A percentile compares a stretch with the other conserved stretches of the same genome.
phyloP scores from a whole-genome alignment of 805 yeast genomes.

The Brettanomyces bruxellensis region DNA sequence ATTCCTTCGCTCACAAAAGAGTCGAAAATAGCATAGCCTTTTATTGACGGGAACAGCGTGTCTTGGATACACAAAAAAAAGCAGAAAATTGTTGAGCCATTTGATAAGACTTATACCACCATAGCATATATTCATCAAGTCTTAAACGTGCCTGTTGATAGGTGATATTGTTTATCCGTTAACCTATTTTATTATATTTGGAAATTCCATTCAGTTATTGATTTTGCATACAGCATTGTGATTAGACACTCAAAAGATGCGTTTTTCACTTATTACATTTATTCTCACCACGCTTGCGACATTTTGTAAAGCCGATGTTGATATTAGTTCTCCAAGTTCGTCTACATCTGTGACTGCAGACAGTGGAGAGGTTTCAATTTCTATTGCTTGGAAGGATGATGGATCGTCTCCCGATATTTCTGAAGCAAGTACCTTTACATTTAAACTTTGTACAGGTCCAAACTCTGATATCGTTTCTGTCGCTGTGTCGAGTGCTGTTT shows the following conservation, averaged over 20 bases:
- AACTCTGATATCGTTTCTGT: slow-evolving; percentile 37
- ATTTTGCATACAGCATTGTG: too few relatives aligned
- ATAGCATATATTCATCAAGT: too few relatives aligned
- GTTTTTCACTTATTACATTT: background rate
- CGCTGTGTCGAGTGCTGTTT: slow-evolving; percentile 20
- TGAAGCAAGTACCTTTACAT: slow-evolving; percentile 35
- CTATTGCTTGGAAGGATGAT: slow-evolving; percentile 52
- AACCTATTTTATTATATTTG: background rate
- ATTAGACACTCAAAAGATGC: background rate
- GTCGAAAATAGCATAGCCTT: too few relatives aligned
- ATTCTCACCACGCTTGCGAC: background rate
- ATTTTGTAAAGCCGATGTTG: slow-evolving; percentile 32
- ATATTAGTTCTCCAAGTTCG: slow-evolving; percentile 31
- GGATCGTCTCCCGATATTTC: slow-evolving; percentile 37
- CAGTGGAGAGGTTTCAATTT: slow-evolving; percentile 26
- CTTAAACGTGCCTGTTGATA: too few relatives aligned
- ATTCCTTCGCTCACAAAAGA: too few relatives aligned
- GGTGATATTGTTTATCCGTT: too few relatives aligned
- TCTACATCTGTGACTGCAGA: slow-evolving; percentile 32
- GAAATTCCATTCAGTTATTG: background rate
- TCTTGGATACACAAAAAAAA: too few relatives aligned
- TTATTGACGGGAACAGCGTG: too few relatives aligned
- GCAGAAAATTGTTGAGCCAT: too few relatives aligned
- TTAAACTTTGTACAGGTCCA: slow-evolving; percentile 64
- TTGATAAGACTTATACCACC: too few relatives aligned